Evolutionary conservation across 2,329 filamentous ascomycete genomes (phyloP).

Genomic region (Bipolaris zeicola): DNA sequence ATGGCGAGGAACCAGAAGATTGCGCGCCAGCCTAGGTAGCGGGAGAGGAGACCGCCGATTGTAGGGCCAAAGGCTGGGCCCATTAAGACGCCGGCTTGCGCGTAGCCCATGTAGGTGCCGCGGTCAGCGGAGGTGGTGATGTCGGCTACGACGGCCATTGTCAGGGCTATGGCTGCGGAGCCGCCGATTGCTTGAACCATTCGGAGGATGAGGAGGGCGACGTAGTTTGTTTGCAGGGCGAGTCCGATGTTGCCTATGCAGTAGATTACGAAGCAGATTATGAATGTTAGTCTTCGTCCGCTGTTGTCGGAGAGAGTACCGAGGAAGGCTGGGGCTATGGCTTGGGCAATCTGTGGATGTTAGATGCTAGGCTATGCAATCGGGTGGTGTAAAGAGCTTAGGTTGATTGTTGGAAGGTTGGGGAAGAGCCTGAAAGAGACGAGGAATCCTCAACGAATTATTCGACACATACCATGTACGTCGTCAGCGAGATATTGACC

Average conservation of each 20-base stretch:
- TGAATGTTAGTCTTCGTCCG: conserved; percentile 58
- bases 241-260: conserved; percentile 46
- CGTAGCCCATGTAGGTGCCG: conserved; percentile 72
- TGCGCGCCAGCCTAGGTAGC: conserved; percentile 46
- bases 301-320: conserved; percentile 59
- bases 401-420: no score
- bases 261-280: conserved; percentile 51
- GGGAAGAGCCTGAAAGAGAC: no score
- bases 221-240: conserved; percentile 45
- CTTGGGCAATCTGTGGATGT: conserved; percentile 51
- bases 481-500: conserved; percentile 59
- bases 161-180: conserved; percentile 59
- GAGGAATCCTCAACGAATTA: no score
- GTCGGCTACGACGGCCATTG: conserved; percentile 74
- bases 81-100: conserved; percentile 58
- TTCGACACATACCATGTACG: conserved; percentile 50
- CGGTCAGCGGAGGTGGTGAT: conserved; percentile 71
- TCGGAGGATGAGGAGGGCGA: conserved; percentile 43
- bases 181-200: conserved; percentile 49
- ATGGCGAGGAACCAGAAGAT: conserved; percentile 53
- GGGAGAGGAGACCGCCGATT: conserved; percentile 40
- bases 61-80: conserved; percentile 44
- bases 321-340: conserved; percentile 59
- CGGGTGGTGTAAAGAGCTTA: not conserved
- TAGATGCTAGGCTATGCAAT: conserved; percentile 2